A percentile compares a stretch with the other conserved stretches of the same genome.
These are phyloP conservation scores for Zygosaccharomyces kombuchaensis DNA, from an alignment of 805 yeast species.

Conservation along the genomic window DNA sequence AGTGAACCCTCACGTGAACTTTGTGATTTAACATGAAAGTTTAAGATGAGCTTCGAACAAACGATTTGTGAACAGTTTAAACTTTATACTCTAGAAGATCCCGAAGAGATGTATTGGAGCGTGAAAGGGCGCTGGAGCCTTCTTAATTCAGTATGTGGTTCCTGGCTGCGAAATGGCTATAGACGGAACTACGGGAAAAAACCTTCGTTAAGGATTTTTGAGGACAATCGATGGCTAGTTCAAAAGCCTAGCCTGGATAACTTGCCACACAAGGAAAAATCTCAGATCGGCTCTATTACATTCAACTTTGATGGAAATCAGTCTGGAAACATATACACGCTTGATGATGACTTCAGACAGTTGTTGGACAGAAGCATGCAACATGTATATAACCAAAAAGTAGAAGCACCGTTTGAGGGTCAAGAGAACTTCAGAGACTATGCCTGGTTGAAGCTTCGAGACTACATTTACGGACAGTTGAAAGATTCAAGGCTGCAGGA, in stretches of 20 bases:
- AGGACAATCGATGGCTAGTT: constrained; percentile 16
- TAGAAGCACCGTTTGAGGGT: constrained; percentile 8
- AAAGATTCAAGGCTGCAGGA: constrained; percentile 7
- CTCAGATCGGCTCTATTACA: constrained; percentile 2
- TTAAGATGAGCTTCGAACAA: not conserved
- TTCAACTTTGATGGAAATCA: constrained; percentile 8
- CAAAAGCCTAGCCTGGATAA: constrained; percentile 15
- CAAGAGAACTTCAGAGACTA: constrained; percentile 7
- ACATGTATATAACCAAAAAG: constrained; percentile 17
- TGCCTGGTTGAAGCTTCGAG: constrained; percentile 19
- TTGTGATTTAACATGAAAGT: not conserved
- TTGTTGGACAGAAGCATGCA: constrained; percentile 15
- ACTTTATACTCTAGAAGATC: not conserved
- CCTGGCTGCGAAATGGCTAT: not conserved
- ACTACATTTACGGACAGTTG: constrained; percentile 17
- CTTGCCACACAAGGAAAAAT: constrained; percentile 15
- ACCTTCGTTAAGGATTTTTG: constrained; percentile 8
- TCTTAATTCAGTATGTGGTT: not conserved
- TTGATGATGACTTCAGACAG: constrained; percentile 10
- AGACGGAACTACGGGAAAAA: not conserved
- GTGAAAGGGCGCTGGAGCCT: not conserved
- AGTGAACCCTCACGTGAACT: not conserved
- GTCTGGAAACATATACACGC: constrained; percentile 11
- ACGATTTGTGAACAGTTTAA: not conserved
- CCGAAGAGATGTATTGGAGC: not conserved